These are phyloP conservation scores for Nannizzia gypsea DNA, from an alignment of 2,329 filamentous ascomycete species.

Conservation along the genomic window DNA sequence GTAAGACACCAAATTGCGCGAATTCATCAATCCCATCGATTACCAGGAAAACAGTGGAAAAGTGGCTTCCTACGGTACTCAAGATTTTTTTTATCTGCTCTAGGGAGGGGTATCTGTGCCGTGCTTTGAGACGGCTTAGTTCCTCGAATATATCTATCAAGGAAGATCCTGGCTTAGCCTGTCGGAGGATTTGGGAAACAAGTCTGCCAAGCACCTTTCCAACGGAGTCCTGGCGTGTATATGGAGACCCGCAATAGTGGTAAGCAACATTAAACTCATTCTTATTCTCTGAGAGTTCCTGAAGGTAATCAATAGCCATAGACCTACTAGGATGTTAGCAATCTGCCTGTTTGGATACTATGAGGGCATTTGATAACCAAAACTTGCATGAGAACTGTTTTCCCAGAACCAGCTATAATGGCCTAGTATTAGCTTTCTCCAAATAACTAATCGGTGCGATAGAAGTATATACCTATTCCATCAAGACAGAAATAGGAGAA, in stretches of 20 bases:
- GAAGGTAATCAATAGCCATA: not conserved
- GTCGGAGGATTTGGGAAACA: not conserved
- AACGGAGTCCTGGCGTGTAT: not conserved
- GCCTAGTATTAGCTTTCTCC: not conserved
- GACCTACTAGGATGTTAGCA: not conserved
- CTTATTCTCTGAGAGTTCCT: not conserved
- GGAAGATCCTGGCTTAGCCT: not conserved
- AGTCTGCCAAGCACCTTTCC: not conserved
- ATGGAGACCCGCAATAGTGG: not conserved
- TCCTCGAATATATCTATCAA: not conserved
- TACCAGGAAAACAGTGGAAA: not conserved
- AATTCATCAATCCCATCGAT: not conserved
- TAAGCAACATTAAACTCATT: not conserved
- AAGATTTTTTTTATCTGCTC: not conserved
- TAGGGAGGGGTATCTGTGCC: not conserved
- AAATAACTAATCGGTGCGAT: not conserved
- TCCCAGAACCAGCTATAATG: not conserved
- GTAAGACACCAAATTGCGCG: not conserved
- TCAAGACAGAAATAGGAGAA: not conserved
- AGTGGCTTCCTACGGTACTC: not conserved
- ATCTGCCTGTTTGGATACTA: no score
- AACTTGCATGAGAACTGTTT: not conserved
- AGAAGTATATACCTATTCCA: not conserved
- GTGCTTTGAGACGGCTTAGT: not conserved
- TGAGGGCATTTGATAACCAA: not conserved